phyloP scores from a whole-genome alignment of 2,329 filamentous ascomycete genomes.

The Diaporthe longicolla region DNA sequence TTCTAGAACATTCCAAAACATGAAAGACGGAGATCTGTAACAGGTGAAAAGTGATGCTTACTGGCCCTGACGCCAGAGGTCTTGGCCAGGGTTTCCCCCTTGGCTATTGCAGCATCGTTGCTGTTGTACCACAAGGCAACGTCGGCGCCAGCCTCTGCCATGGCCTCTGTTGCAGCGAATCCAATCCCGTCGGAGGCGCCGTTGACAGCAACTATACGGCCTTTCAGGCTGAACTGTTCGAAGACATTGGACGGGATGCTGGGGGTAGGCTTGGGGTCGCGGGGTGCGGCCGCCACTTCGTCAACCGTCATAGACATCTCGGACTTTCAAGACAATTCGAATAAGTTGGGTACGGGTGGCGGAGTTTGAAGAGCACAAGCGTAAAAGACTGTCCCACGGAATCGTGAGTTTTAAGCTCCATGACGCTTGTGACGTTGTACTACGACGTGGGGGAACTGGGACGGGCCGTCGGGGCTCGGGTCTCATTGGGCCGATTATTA shows the following conservation, averaged over 20 bases:
- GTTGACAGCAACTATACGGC: constrained; percentile 59
- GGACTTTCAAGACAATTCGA: background rate
- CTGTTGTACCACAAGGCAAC: constrained; percentile 58
- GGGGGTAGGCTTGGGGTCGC: constrained; percentile 56
- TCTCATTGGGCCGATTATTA: constrained; percentile 7
- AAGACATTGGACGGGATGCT: constrained; percentile 58
- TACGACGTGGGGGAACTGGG: constrained; percentile 23
- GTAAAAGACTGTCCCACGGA: background rate
- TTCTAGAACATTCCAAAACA: too few relatives aligned
- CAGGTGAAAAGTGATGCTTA: too few relatives aligned
- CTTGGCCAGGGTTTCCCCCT: constrained; percentile 55
- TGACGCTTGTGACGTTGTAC: background rate
- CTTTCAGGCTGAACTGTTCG: constrained; percentile 59
- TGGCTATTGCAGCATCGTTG: constrained; percentile 48
- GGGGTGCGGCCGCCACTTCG: constrained; percentile 50
- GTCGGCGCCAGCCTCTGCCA: constrained; percentile 60
- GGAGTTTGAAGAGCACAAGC: too few relatives aligned
- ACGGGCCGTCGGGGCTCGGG: constrained; percentile 14
- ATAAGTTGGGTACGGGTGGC: too few relatives aligned
- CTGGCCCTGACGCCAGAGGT: constrained; percentile 55
- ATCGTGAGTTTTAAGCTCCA: background rate
- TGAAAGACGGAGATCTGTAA: too few relatives aligned
- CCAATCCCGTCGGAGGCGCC: constrained; percentile 63
- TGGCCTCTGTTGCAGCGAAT: constrained; percentile 58
- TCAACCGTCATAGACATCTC: constrained; percentile 57